These are phyloP conservation scores for Crithidia brevicula DNA, from an alignment of 208 protist genomes.

Conservation along the genomic window DNA sequence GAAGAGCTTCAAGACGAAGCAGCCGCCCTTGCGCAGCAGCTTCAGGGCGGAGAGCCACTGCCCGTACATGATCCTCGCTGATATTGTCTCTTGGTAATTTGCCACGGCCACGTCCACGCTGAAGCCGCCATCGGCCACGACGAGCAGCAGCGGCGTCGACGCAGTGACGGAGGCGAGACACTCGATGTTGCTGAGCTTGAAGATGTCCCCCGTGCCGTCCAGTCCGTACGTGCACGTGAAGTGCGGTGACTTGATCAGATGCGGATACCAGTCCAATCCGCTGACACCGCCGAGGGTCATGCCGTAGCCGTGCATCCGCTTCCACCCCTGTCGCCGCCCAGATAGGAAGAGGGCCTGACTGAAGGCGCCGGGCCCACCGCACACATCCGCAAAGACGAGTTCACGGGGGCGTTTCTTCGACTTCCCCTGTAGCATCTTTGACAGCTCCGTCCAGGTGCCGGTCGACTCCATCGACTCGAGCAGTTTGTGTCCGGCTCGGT, in stretches of 20 bases:
- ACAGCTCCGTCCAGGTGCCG: conserved; percentile 66
- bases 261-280: conserved; percentile 84
- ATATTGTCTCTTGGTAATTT: conserved; percentile 92
- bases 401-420: conserved; percentile 15
- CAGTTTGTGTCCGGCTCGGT: conserved; percentile 93
- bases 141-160: conserved; percentile 51
- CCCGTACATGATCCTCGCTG: conserved; percentile 81
- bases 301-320: conserved; percentile 70
- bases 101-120: conserved; percentile 63
- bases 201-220: conserved; percentile 88
- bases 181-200: conserved; percentile 79
- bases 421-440: conserved; percentile 26
- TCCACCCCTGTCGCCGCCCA: conserved; percentile 37
- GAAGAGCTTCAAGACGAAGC: conserved; percentile 91
- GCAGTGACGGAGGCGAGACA: conserved; percentile 58
- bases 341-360: conserved; percentile 74
- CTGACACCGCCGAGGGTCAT: conserved; percentile 78
- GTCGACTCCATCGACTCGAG: conserved; percentile 83
- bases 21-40: conserved; percentile 64
- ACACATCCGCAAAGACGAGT: conserved; percentile 87
- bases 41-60: conserved; percentile 86
- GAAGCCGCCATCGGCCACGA: conserved; percentile 94
- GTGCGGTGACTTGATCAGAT: conserved; percentile 39
- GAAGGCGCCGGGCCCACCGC: conserved; percentile 91
- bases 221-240: conserved; percentile 85